These are phyloP conservation scores for Kluyveromyces siamensis DNA, from an alignment of 805 yeast species.

Conservation along the genomic window DNA sequence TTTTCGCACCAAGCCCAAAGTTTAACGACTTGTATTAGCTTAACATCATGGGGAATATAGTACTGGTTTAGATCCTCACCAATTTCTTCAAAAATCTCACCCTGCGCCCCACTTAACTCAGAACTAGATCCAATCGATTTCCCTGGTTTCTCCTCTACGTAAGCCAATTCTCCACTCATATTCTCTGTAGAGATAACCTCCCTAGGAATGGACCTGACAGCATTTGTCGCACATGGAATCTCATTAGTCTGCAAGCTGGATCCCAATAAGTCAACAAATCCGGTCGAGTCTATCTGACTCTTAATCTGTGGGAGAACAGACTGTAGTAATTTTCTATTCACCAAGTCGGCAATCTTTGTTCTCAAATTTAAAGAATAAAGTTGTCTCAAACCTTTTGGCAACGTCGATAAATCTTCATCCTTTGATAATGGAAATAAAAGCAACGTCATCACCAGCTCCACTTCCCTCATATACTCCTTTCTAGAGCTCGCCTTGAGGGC, in stretches of 20 bases:
- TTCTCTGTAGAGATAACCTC: conserved; percentile 8
- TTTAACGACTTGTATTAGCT: conserved; percentile 46
- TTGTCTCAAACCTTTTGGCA: conserved; percentile 47
- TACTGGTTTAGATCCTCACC: background rate
- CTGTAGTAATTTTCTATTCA: conserved; percentile 42
- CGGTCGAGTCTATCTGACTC: background rate
- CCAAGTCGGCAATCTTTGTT: conserved; percentile 55
- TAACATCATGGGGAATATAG: conserved; percentile 18
- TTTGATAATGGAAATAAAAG: conserved; percentile 38
- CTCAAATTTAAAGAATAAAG: conserved; percentile 55
- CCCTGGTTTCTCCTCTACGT: background rate
- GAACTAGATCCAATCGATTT: background rate
- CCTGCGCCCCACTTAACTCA: conserved; percentile 1
- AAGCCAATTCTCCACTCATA: background rate
- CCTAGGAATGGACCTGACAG: background rate
- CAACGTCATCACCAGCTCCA: conserved; percentile 79
- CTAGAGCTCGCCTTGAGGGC: conserved; percentile 54
- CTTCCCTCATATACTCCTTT: conserved; percentile 51
- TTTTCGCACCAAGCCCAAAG: conserved; percentile 61
- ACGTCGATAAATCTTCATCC: conserved; percentile 8
- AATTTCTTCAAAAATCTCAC: conserved; percentile 2
- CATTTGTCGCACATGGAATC: conserved; percentile 1
- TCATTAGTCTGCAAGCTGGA: conserved; percentile 4
- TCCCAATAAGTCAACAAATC: conserved; percentile 15
- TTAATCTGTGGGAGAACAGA: conserved; percentile 16